A percentile compares a stretch with the other conserved stretches of the same genome.
phyloP scores from a whole-genome alignment of 306 rosid species.

The barrel medic (Medicago truncatula) region MtrunA17r5.0-ANR NC_053042.1:38731501-38732000 shows the following conservation, averaged over 20 bases:
- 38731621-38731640: slow-evolving; percentile 86
- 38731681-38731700: not conserved
- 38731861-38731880: not conserved
- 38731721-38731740: slow-evolving; percentile 16
- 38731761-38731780: slow-evolving; percentile 24
- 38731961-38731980: too few relatives aligned
- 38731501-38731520: slow-evolving; percentile 61
- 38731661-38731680: slow-evolving; percentile 55
- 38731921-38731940: not conserved
- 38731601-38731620: slow-evolving; percentile 67
- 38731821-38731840: not conserved
- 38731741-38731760: not conserved
- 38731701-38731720: slow-evolving; percentile 12
- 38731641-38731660: slow-evolving; percentile 76
- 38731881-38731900: slow-evolving; percentile 5
- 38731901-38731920: slow-evolving; percentile 5
- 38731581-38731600: slow-evolving; percentile 80
- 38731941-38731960: too few relatives aligned
- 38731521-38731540: slow-evolving; percentile 73
- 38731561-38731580: slow-evolving; percentile 74
- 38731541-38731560: slow-evolving; percentile 71
- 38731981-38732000: too few relatives aligned
- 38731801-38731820: slow-evolving; percentile 10
- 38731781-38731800: slow-evolving; percentile 10
- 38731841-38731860: slow-evolving; percentile 1